phyloP scores from a whole-genome alignment of 345 rosid genomes.

The Triadica sebifera region DNA sequence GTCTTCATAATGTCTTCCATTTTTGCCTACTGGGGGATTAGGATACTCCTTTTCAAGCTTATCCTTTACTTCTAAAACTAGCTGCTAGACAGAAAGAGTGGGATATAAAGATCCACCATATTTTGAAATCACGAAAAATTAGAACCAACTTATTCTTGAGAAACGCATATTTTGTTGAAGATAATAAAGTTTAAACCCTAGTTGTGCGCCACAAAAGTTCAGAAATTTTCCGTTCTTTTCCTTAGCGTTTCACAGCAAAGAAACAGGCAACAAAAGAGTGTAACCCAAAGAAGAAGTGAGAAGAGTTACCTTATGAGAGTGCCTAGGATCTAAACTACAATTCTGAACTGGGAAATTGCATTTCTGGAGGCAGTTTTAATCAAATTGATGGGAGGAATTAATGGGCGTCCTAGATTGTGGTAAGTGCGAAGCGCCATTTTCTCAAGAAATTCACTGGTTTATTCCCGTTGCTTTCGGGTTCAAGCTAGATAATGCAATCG shows the following conservation, averaged over 20 bases:
- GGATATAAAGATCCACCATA: neutral
- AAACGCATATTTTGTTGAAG: neutral
- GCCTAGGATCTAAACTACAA: constrained; percentile 31
- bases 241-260: constrained; percentile 19
- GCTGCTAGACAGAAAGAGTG: constrained; percentile 34
- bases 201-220: neutral
- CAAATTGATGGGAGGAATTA: constrained; percentile 20
- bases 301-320: constrained; percentile 45
- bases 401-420: constrained; percentile 22
- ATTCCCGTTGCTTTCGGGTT: neutral
- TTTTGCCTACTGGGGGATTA: constrained; percentile 66
- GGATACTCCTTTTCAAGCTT: constrained; percentile 58
- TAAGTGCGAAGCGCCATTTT: constrained; percentile 35
- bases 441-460: neutral
- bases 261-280: constrained; percentile 4
- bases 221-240: constrained; percentile 7
- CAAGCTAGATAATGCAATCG: neutral
- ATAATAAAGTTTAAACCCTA: neutral
- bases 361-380: constrained; percentile 24
- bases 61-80: constrained; percentile 73
- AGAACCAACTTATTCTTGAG: neutral
- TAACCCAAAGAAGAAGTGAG: neutral
- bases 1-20: constrained; percentile 92
- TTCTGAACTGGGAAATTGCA: constrained; percentile 46
- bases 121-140: neutral